Evolutionary conservation across 139 green algal species (phyloP).

Genomic region (Picochlorum sp.): DNA sequence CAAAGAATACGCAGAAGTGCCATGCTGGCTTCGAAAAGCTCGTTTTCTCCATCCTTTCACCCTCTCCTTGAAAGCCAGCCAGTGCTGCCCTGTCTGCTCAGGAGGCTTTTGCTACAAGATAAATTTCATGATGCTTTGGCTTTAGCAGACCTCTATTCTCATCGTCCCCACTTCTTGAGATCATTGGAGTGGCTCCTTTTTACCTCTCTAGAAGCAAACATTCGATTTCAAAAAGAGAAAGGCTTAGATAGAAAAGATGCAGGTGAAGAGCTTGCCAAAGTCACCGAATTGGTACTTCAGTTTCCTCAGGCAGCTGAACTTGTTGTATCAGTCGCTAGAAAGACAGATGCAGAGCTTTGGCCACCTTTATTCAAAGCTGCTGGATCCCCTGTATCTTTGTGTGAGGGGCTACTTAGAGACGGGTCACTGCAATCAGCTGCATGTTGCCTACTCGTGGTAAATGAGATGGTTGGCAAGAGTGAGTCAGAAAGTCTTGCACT

Average conservation of each 20-base stretch:
- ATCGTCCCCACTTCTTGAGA: conserved; percentile 66
- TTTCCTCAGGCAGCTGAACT: conserved; percentile 69
- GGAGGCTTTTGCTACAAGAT: conserved; percentile 68
- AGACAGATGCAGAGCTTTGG: conserved; percentile 90
- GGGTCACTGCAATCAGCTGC: conserved; percentile 48
- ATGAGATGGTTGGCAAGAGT: conserved; percentile 55
- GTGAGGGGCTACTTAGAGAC: conserved; percentile 46
- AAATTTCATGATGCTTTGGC: conserved; percentile 27
- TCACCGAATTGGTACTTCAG: conserved; percentile 58
- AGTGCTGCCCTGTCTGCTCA: conserved; percentile 83
- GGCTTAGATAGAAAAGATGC: conserved; percentile 1
- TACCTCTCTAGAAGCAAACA: conserved; percentile 76
- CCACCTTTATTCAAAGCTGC: conserved; percentile 79
- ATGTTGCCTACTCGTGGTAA: conserved; percentile 68
- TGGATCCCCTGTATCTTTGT: conserved; percentile 50
- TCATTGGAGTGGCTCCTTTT: conserved; percentile 96
- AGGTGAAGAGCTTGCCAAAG: conserved; percentile 40
- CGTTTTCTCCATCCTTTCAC: conserved; percentile 50
- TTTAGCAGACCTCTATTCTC: conserved; percentile 38
- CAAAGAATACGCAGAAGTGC: conserved; percentile 39
- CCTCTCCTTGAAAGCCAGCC: conserved; percentile 77
- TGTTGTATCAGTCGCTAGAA: conserved; percentile 85
- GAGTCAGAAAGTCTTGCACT: conserved; percentile 45
- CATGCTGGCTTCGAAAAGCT: not conserved
- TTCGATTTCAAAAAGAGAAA: not conserved